Base-by-base conservation (phyloP, 805 yeast species). In the Hanseniaspora vineae region DNA sequence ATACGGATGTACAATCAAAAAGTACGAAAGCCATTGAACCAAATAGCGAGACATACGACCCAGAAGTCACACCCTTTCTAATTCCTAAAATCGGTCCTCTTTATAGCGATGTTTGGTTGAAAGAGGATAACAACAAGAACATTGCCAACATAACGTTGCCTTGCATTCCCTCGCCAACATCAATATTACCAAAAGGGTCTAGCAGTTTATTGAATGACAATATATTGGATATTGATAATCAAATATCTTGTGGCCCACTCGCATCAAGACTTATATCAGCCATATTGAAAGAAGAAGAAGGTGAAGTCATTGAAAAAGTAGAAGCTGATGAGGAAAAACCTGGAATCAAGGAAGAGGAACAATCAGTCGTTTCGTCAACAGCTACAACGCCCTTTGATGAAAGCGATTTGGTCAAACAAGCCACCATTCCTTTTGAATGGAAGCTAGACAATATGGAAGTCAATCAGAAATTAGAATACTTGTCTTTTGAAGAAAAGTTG, bases 181-280 rank as follows among this genome's bases (percentile, higher is more conserved):
- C 65, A 6, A 56, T 64, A 4, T 54, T 66, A 4, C 80, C 95
- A 0, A 80, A 74, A 51, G 69, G 81, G 1, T 68, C 80, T 1
- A 78, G 74, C 19, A 72, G 69, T 29, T 45, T 62, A 11, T 55
- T 84, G 42, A 68, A 65, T 29, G 95, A 84, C 56, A 80, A 76
- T 4, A 62, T 66, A 1, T 62, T 89, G 48, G 90, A 84, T 53
- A 72, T 81, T 0, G 90, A 84, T 49, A 37, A 37, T 37, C 78
- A 76, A 19, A 69, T 90, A 1, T 81, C 95, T 0, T 82, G 95
- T 60, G 98, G 98, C 1, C 97, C 98, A 1, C 70, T 90, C 35
- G 81, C 94, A 0, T 80, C 89, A 20, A 73, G 98, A 50, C 68
- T 90, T 42, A 61, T 90, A 46, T 77, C 95, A 5, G 97, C 97